phyloP scores from a whole-genome alignment of 2,329 filamentous ascomycete genomes.

The Tolypocladium ovalisporum region DNA sequence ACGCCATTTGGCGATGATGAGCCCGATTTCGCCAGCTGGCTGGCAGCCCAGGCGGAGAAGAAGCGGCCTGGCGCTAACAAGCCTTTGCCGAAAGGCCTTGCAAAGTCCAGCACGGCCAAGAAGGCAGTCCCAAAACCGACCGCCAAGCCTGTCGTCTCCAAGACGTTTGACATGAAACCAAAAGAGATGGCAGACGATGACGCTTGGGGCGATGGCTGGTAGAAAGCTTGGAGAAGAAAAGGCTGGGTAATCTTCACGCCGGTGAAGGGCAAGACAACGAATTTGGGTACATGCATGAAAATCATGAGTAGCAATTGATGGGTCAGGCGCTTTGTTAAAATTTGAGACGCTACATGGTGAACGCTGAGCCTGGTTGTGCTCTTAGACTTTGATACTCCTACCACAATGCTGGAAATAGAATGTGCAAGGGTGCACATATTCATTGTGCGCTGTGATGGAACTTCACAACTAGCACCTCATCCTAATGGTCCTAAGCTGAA shows the following conservation, averaged over 20 bases:
- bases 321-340: neutral
- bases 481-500: no score
- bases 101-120: conserved; percentile 42
- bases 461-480: neutral
- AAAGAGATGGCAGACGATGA: conserved; percentile 47
- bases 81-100: conserved; percentile 71
- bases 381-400: neutral
- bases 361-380: neutral
- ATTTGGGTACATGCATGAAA: neutral
- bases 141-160: conserved; percentile 36
- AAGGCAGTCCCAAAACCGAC: conserved; percentile 31
- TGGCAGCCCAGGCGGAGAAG: conserved; percentile 72
- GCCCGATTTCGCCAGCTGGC: conserved; percentile 91
- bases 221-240: conserved; percentile 3
- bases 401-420: neutral
- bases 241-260: neutral
- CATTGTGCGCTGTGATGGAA: neutral
- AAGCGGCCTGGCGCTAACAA: conserved; percentile 60
- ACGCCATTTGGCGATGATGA: conserved; percentile 73
- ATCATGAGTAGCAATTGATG: neutral
- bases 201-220: conserved; percentile 59
- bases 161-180: conserved; percentile 61
- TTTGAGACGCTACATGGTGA: conserved; percentile 1
- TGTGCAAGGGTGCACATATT: neutral
- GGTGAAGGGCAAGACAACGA: neutral